Percentiles rank a stretch among this genome's conserved stretches.
phyloP scores from a whole-genome alignment of 768 basidiomycete genomes.

The Coprinellus aureogranulatus region DNA sequence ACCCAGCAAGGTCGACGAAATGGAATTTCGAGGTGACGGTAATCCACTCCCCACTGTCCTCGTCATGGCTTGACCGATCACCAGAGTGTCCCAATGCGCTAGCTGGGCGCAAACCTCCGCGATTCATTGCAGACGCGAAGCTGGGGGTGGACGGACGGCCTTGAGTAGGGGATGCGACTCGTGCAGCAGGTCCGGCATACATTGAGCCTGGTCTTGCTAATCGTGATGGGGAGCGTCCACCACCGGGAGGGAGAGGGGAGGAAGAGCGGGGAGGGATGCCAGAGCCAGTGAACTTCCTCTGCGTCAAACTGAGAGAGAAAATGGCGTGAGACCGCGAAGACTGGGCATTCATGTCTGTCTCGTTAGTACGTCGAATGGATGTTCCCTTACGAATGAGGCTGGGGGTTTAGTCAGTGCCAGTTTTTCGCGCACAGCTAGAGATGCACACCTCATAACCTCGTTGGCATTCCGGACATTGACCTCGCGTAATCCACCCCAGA shows the following conservation, averaged over 20 bases:
- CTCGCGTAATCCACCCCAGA: constrained; percentile 95
- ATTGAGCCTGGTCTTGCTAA: constrained; percentile 82
- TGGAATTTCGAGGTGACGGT: constrained; percentile 95
- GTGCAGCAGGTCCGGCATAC: constrained; percentile 45
- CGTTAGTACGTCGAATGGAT: constrained; percentile 88
- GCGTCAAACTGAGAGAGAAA: constrained; percentile 91
- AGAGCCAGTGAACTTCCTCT: constrained; percentile 80
- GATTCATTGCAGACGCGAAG: constrained; percentile 70
- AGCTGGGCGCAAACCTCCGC: constrained; percentile 69
- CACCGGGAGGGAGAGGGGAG: constrained; percentile 66
- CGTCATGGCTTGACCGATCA: constrained; percentile 43
- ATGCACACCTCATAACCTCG: constrained; percentile 89
- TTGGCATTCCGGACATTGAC: constrained; percentile 76
- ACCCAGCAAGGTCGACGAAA: constrained; percentile 96
- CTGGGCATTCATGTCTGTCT: constrained; percentile 99
- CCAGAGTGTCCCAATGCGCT: constrained; percentile 76
- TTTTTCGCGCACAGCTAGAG: constrained; percentile 13
- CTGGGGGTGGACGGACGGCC: constrained; percentile 79
- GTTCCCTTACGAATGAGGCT: constrained; percentile 89
- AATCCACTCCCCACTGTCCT: constrained; percentile 78
- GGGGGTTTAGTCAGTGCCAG: constrained; percentile 9
- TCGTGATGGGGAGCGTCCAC: constrained; percentile 72
- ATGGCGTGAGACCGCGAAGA: constrained; percentile 98
- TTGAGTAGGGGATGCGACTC: constrained; percentile 76
- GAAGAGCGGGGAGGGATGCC: constrained; percentile 69